phyloP scores from a whole-genome alignment of 2,329 filamentous ascomycete genomes.

The Penicillium thymicola region DNA sequence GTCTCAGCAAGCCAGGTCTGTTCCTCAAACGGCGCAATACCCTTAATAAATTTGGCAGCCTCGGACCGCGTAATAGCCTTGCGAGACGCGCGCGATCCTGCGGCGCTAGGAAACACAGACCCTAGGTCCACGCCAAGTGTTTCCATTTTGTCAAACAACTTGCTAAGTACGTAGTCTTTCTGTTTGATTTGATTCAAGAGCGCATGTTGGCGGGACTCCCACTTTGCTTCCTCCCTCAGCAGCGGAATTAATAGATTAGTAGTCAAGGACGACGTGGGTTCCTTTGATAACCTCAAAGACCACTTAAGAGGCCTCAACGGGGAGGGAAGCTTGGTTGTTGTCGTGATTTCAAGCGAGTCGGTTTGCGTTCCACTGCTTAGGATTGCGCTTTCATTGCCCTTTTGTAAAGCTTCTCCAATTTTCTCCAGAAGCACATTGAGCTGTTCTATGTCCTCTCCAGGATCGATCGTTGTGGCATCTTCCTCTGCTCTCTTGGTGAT shows the following conservation, averaged over 20 bases:
- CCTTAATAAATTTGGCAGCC: slow-evolving; percentile 54
- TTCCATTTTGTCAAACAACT: slow-evolving; percentile 58
- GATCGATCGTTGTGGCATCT: slow-evolving; percentile 56
- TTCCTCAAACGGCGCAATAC: slow-evolving; percentile 54
- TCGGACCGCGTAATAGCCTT: slow-evolving; percentile 49
- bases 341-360: slow-evolving; percentile 45
- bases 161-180: slow-evolving; percentile 59
- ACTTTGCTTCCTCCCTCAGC: slow-evolving; percentile 47
- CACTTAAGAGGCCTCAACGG: slow-evolving; percentile 54
- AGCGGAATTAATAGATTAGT: slow-evolving; percentile 53
- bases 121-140: slow-evolving; percentile 54
- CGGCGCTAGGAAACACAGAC: slow-evolving; percentile 55
- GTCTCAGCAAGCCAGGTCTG: slow-evolving; percentile 42
- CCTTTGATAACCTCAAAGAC: slow-evolving; percentile 47
- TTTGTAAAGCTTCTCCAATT: slow-evolving; percentile 48
- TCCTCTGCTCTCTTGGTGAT: slow-evolving; percentile 50
- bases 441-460: slow-evolving; percentile 56
- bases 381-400: slow-evolving; percentile 31
- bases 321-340: slow-evolving; percentile 50
- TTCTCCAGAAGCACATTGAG: slow-evolving; percentile 56
- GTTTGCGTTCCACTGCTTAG: slow-evolving; percentile 27
- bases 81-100: slow-evolving; percentile 45
- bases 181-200: slow-evolving; percentile 51
- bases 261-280: slow-evolving; percentile 43
- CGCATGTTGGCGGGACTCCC: slow-evolving; percentile 47